Evolutionary conservation across 495 filamentous ascomycete genomes (phyloP), one percentile per base, ranked within the genome.

Genomic region (Beverwykella pulmonaria): DNA sequence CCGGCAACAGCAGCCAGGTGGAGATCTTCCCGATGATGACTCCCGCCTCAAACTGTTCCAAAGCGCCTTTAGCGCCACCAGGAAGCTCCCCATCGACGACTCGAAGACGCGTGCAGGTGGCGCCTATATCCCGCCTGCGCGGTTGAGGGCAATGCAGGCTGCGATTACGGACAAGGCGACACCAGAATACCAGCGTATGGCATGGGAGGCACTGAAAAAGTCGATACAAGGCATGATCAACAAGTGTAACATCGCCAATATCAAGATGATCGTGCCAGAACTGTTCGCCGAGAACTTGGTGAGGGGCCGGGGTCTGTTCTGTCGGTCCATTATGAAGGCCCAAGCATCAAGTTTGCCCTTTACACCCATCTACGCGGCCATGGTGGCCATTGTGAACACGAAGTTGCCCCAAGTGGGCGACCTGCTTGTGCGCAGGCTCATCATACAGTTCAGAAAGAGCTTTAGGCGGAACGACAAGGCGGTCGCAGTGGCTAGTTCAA

Each of bases 161-260:
- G 90, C 95, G 76, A 95, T 99, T 75, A 98, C 93, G 54, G 94
- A 99, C 77, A 96, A 95, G 81, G 86, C 79, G 48, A 94, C 88
- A 76, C 95, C 96, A 77, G 95, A 99, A 77, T 99, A 96, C 76
- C 94, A 99, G 81, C 90, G 95, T 54, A 94, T 99, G 91, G 92
- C 93, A 1, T 98, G 95, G 95, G 95, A 98, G 75, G 93, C 94
- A 10, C 76, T 98, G 74, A 99, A 99, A 80, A 99, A 99, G 81
- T 93, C 90, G 20, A 96, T 99, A 80, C 97, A 99, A 74, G 94
- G 94, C 71, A 79, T 99, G 29, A 93, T 98, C 80, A 99, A 99
- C 81, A 99, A 99, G 77, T 88, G 97, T 79, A 99, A 97, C 77
- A 88, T 91, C 41, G 90, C 89, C 20, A 99, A 99, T 71, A 98